Evolutionary conservation across 495 filamentous ascomycete genomes (phyloP).

Genomic region (Neurospora sp.): DNA sequence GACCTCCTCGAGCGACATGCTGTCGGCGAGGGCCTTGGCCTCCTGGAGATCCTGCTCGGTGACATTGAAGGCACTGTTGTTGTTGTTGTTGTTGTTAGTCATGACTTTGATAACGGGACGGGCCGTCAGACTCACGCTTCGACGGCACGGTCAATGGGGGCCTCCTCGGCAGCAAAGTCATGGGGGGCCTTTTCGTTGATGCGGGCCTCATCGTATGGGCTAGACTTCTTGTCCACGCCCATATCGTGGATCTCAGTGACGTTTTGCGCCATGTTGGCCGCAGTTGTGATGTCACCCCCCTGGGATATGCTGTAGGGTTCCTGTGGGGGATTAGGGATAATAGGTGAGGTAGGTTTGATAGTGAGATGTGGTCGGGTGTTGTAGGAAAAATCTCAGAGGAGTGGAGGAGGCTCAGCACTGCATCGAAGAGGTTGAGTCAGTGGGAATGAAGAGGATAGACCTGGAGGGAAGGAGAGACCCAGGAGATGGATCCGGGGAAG

Average conservation of each 20-base stretch:
- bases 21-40: constrained; percentile 14
- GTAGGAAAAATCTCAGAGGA: not conserved
- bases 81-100: not conserved
- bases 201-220: not conserved
- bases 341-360: not conserved
- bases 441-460: not conserved
- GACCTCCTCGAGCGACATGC: constrained; percentile 18
- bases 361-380: not conserved
- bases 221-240: not conserved
- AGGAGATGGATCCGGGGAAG: not conserved
- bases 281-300: not conserved
- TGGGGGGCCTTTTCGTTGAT: not conserved
- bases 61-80: constrained; percentile 12
- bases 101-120: not conserved
- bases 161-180: not conserved
- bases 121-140: not conserved
- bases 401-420: not conserved
- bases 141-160: constrained; percentile 1
- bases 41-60: constrained; percentile 18
- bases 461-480: not conserved
- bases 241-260: not conserved
- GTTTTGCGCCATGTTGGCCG: not conserved
- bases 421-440: not conserved
- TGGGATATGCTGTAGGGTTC: not conserved
- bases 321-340: not conserved